Conservation (phyloP, 116 monocot species). For the Dioscorea cayenensis region DNA sequence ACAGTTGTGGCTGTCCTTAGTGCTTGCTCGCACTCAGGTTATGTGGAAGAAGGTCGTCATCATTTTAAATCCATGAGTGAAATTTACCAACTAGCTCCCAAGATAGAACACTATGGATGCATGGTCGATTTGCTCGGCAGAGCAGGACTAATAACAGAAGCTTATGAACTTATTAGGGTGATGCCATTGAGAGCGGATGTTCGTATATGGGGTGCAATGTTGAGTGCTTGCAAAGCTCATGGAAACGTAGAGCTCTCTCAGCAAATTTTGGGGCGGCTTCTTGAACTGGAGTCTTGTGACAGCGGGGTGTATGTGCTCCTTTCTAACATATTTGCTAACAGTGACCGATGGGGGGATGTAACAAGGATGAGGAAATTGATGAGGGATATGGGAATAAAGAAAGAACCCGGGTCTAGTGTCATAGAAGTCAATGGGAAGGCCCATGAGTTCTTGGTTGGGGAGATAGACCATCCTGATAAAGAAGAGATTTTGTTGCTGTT, state of each 20-base stretch:
- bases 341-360: slow-evolving; percentile 50
- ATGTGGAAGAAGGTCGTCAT: slow-evolving; percentile 50
- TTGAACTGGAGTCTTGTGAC: slow-evolving; percentile 31
- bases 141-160: slow-evolving; percentile 54
- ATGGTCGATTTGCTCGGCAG: slow-evolving; percentile 72
- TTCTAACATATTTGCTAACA: slow-evolving; percentile 62
- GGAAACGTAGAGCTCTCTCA: slow-evolving; percentile 31
- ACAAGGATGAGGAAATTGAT: slow-evolving; percentile 43
- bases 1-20: slow-evolving; percentile 56
- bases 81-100: slow-evolving; percentile 38
- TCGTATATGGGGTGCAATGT: slow-evolving; percentile 53
- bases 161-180: slow-evolving; percentile 38
- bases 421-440: slow-evolving; percentile 39
- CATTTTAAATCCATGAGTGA: slow-evolving; percentile 42
- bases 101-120: slow-evolving; percentile 70
- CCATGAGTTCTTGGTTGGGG: slow-evolving; percentile 42
- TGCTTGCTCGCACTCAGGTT: slow-evolving; percentile 68
- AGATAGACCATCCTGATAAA: slow-evolving; percentile 6
- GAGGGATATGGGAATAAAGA: slow-evolving; percentile 53
- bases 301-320: slow-evolving; percentile 67
- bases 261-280: slow-evolving; percentile 22
- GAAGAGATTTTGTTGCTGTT: slow-evolving; percentile 12
- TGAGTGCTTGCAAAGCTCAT: slow-evolving; percentile 53
- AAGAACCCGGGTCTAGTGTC: slow-evolving; percentile 63
- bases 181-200: slow-evolving; percentile 68